Evolutionary conservation across 805 yeast genomes (phyloP), one percentile per base, ranked within the genome.

Genomic region (Lachancea waltii): DNA sequence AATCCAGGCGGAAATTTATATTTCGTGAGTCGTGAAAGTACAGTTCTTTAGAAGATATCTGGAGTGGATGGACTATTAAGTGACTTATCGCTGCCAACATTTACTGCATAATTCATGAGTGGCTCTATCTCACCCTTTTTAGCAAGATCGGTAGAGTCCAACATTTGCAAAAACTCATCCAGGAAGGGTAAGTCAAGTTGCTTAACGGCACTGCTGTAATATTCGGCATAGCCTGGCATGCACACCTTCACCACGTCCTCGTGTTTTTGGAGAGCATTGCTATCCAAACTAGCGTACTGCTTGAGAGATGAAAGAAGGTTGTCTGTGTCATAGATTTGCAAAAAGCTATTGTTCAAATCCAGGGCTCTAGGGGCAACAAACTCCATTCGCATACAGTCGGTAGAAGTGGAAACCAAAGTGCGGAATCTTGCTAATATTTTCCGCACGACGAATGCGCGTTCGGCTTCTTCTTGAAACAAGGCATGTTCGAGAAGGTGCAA

Each of bases 201-300:
- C n/a, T 11, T 25, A 3, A 30, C 24, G 10, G 36, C 36, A 7
- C 5, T 15, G 18, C 32, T 32, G 27, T 37, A 26, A 8, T 30
- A 15, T 10, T 37, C 28, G 11, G 21, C 15, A 27, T 37, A 32
- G 9, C 36, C 36, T 7, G 41, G 41, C n/a, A 13, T n/a, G 16
- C 41, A 37, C 7, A 25, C 18, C 9, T 19, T 10, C 19, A 30
- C 16, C 13, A 17, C 20, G 23, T 36, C 33, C 11, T 21, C 3
- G 17, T 29, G 33, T 18, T 30, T 30, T 5, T 18, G n/a, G 11
- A 16, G 7, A 3, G 5, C 29, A 3, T 21, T 22, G 9, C 23
- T 13, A 3, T 14, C 17, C 16, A 30, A 14, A 5, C 30, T 10
- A 9, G 29, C 13, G 18, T 36, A 37, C 10, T 22, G 25, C n/a